Base-by-base conservation (phyloP, 805 yeast genomes). In the Candida tammaniensis region DNA sequence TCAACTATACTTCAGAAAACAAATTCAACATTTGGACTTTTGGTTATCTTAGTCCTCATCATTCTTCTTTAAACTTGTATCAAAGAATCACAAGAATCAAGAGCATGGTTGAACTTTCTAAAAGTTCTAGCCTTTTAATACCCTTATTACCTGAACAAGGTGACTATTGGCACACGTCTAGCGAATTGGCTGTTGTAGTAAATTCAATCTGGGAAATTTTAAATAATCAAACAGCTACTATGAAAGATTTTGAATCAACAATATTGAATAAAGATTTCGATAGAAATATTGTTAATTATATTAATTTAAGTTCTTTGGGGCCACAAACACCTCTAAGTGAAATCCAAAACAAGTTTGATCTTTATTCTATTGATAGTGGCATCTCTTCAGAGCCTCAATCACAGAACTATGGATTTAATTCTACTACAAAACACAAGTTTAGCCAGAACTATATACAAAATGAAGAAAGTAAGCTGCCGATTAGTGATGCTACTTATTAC, bases 81-180 rank as follows among this genome's bases (percentile, higher is more conserved):
- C 38, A 44, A 24, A 36, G 22, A 7, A 27, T 64, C 33, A 68
- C 74, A 25, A 60, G 79, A 36, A 74, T 72, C 36, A 68, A 57
- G 48, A 63, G 72, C 19, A 63, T 64, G 10, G 47, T 75, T 2
- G 72, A 68, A 7, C 49, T 81, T 7, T 47, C 74, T 14, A 66
- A 68, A 24, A 60, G 63, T 33, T 64, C 80, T 0, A 70, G 82
- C 6, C 48, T 86, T 15, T 64, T 74, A 27, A 52, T 86, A 8
- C 91, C 94, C 0, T 17, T 85, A 7, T 17, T 19, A 22, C 20
- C 21, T 17, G 17, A 25, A 1, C 10, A 21, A 4, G 6, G 18
- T 55, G 59, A 25, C 19, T 40, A 30, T 4, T 56, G 64, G 61
- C 54, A 56, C 21, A 35, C 37, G 13, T 43, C 55, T 1, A 38